Evolutionary conservation across 2,329 filamentous ascomycete genomes (phyloP).

Genomic region (Basipetospora chlamydospora): DNA sequence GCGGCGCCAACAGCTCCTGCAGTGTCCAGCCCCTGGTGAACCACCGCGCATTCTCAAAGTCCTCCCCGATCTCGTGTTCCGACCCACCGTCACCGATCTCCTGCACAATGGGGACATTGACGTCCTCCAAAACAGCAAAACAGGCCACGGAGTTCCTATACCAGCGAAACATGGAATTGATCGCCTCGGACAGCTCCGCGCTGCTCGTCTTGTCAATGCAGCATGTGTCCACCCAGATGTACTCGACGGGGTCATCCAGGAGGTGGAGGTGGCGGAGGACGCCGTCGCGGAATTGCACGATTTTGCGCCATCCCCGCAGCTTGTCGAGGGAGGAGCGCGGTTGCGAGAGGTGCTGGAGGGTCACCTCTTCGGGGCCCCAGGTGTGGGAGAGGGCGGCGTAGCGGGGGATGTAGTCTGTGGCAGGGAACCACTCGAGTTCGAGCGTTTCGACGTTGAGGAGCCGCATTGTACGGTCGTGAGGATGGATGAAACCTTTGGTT

Average conservation of each 20-base stretch:
- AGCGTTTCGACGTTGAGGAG: constrained; percentile 8
- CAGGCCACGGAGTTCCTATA: constrained; percentile 14
- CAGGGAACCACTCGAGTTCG: constrained; percentile 5
- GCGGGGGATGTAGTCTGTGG: constrained; percentile 7
- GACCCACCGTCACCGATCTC: not conserved
- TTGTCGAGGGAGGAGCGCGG: not conserved
- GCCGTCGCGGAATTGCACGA: constrained; percentile 7
- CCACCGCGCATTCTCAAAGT: constrained; percentile 13
- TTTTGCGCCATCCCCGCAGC: constrained; percentile 2
- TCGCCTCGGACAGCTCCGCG: constrained; percentile 13
- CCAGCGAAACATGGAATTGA: constrained; percentile 19
- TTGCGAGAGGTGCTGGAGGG: constrained; percentile 12
- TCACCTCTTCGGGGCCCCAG: constrained; percentile 14
- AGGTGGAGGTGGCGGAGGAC: not conserved
- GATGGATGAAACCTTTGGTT: too few species aligned
- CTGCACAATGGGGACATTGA: too few species aligned
- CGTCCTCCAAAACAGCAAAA: constrained; percentile 13
- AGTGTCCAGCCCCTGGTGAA: too few species aligned
- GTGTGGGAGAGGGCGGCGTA: constrained; percentile 18
- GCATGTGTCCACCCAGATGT: constrained; percentile 18
- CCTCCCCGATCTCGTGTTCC: not conserved
- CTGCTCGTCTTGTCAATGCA: constrained; percentile 19
- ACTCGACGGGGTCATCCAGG: constrained; percentile 8
- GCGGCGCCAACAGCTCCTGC: constrained; percentile 48
- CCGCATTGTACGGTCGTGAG: constrained; percentile 19